A percentile compares a stretch with the other conserved stretches of the same genome.
Evolutionary conservation across 768 basidiomycete species (phyloP).

Genomic region (Fomitopsis serialis): DNA sequence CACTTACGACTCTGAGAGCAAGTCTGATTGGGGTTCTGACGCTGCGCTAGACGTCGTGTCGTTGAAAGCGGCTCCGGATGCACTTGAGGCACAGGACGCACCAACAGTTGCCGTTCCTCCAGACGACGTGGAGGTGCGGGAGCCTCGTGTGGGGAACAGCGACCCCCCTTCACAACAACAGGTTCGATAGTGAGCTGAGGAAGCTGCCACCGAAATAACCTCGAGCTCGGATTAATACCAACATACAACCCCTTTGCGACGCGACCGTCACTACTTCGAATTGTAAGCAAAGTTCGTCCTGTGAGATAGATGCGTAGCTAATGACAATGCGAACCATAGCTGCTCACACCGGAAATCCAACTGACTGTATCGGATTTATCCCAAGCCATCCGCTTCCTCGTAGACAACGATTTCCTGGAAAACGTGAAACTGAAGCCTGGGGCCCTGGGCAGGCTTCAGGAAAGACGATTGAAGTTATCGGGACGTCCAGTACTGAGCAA

Average conservation of each 20-base stretch:
- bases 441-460: slow-evolving; percentile 73
- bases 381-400: slow-evolving; percentile 86
- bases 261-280: slow-evolving; percentile 70
- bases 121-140: background rate
- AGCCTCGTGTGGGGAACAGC: background rate
- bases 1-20: background rate
- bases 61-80: slow-evolving; percentile 35
- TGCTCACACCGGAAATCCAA: slow-evolving; percentile 83
- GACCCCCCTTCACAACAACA: background rate
- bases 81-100: background rate
- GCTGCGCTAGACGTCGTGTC: slow-evolving; percentile 55
- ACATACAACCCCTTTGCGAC: slow-evolving; percentile 61
- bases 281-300: slow-evolving; percentile 43
- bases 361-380: slow-evolving; percentile 88
- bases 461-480: slow-evolving; percentile 58
- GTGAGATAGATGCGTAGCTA: background rate
- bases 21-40: slow-evolving; percentile 24
- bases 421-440: slow-evolving; percentile 74
- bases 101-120: background rate
- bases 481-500: background rate
- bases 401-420: slow-evolving; percentile 81
- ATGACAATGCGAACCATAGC: no score
- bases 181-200: slow-evolving; percentile 10
- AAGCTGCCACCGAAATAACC: slow-evolving; percentile 35
- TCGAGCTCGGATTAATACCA: slow-evolving; percentile 40